Conservation (phyloP, 1,284 basidiomycete genomes). For the Puccinia triticina region DNA sequence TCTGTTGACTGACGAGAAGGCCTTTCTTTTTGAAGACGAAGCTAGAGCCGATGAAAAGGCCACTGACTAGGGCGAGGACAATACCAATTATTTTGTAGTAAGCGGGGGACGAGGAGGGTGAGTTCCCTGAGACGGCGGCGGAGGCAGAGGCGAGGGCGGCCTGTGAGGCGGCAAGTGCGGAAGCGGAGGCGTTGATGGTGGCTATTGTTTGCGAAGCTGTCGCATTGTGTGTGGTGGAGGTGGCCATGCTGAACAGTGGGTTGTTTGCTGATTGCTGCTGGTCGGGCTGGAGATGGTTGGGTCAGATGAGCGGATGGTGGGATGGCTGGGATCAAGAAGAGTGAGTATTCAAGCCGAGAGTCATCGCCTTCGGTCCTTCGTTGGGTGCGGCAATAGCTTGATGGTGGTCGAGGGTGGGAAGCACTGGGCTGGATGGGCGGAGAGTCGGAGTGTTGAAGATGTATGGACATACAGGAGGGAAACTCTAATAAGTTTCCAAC, state of each 20-base stretch:
- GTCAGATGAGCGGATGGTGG: not conserved
- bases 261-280: too few species aligned
- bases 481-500: too few species aligned
- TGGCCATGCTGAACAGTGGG: not conserved
- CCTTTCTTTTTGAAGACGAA: conserved; percentile 97
- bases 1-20: conserved; percentile 65
- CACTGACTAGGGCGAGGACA: conserved; percentile 78
- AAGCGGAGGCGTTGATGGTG: conserved; percentile 15
- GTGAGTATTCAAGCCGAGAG: too few species aligned
- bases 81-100: conserved; percentile 67
- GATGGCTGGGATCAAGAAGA: not conserved
- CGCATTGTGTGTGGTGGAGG: not conserved
- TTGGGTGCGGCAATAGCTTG: too few species aligned
- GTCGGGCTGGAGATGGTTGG: not conserved
- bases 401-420: too few species aligned
- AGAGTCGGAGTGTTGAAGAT: too few species aligned
- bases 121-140: not conserved
- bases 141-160: conserved; percentile 27
- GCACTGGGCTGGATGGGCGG: too few species aligned
- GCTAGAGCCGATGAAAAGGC: conserved; percentile 86
- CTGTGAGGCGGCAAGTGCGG: conserved; percentile 8
- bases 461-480: too few species aligned
- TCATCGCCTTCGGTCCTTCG: too few species aligned
- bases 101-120: conserved; percentile 53
- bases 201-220: not conserved